Percentiles rank a stretch among this genome's conserved stretches.
phyloP scores from a whole-genome alignment of 2,329 filamentous ascomycete species.

The Knufia petricola region DNA sequence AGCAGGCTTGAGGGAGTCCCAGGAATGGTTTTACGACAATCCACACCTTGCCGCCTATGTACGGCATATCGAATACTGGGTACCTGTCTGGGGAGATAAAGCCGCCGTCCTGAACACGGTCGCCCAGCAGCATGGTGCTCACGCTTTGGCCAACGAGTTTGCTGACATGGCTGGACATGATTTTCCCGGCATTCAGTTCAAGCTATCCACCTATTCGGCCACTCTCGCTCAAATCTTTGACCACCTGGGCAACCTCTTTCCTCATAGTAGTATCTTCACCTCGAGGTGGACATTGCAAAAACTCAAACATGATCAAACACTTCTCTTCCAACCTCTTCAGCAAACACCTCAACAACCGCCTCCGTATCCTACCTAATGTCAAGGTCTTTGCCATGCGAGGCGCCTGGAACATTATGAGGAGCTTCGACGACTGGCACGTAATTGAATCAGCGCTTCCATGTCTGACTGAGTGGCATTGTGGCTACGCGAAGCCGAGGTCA shows the following conservation, averaged over 20 bases:
- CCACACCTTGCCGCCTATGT: conserved; percentile 55
- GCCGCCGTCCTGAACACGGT: conserved; percentile 10
- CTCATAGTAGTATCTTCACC: conserved; percentile 59
- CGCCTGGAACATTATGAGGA: conserved; percentile 66
- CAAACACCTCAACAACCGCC: conserved; percentile 30
- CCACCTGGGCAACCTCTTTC: conserved; percentile 51
- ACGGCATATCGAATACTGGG: conserved; percentile 67
- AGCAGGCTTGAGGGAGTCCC: conserved; percentile 51
- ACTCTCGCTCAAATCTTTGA: conserved; percentile 60
- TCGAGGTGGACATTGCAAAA: conserved; percentile 68
- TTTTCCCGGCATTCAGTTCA: conserved; percentile 47
- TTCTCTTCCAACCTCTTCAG: conserved; percentile 35
- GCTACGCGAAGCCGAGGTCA: conserved; percentile 59
- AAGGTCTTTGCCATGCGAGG: conserved; percentile 62
- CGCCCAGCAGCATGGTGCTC: conserved; percentile 13
- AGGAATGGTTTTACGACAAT: conserved; percentile 50
- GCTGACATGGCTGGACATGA: conserved; percentile 39
- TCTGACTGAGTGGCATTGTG: conserved; percentile 46
- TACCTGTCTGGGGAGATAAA: conserved; percentile 59
- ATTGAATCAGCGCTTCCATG: conserved; percentile 56
- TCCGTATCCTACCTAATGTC: conserved; percentile 41
- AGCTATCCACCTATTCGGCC: conserved; percentile 55
- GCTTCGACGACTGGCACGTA: conserved; percentile 51
- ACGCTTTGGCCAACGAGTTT: background rate
- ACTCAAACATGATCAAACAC: conserved; percentile 57